Conservation (phyloP, 169 alveolate species). For the Plasmodium gaboni region DNA sequence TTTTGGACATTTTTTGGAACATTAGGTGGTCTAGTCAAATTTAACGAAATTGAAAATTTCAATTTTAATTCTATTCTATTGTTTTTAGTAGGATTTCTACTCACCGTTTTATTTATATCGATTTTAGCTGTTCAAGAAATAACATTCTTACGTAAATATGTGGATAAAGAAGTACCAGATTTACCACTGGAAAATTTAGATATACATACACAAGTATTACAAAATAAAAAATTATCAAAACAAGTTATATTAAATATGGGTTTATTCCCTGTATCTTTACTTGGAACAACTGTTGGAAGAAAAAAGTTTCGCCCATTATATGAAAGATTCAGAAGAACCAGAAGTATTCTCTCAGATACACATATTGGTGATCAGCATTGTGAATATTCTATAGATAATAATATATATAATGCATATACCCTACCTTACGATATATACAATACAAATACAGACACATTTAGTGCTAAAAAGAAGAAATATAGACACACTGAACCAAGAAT, state of each 20-base stretch:
- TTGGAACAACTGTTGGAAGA: slow-evolving; percentile 84
- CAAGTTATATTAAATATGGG: slow-evolving; percentile 85
- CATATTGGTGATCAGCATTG: slow-evolving; percentile 82
- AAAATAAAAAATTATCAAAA: slow-evolving; percentile 81
- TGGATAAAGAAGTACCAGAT: slow-evolving; percentile 85
- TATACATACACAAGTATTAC: slow-evolving; percentile 81
- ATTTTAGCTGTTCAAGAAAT: slow-evolving; percentile 85
- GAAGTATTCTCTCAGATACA: slow-evolving; percentile 83
- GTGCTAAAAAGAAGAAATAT: slow-evolving; percentile 23
- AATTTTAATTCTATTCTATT: slow-evolving; percentile 80
- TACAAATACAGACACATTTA: slow-evolving; percentile 38
- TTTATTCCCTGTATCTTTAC: slow-evolving; percentile 80
- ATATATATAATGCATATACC: slow-evolving; percentile 72
- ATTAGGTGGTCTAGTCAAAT: slow-evolving; percentile 89
- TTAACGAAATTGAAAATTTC: slow-evolving; percentile 87
- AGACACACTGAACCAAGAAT: slow-evolving; percentile 6
- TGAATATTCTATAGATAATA: slow-evolving; percentile 78
- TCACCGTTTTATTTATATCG: slow-evolving; percentile 82
- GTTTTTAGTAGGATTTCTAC: slow-evolving; percentile 79
- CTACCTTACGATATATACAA: slow-evolving; percentile 74
- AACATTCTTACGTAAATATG: slow-evolving; percentile 82
- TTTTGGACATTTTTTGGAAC: slow-evolving; percentile 90
- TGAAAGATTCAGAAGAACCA: slow-evolving; percentile 80
- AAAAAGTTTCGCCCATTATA: slow-evolving; percentile 81
- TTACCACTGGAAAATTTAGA: slow-evolving; percentile 81